Evolutionary conservation across 768 basidiomycete genomes (phyloP).

Genomic region (Trametes villosa): DNA sequence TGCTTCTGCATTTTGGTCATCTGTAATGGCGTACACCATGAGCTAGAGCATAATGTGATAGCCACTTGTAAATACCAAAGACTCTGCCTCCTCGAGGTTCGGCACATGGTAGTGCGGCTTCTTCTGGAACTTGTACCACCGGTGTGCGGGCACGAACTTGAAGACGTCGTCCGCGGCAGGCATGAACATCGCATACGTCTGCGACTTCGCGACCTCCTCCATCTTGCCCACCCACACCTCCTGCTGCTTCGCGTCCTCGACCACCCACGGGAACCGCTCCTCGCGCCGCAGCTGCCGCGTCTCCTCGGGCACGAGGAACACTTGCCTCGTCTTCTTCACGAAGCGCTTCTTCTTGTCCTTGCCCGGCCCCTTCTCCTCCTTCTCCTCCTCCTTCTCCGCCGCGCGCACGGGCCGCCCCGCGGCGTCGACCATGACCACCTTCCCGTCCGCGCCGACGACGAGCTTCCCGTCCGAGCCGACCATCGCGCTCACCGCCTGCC

Average conservation of each 20-base stretch:
- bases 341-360: conserved; percentile 61
- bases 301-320: conserved; percentile 81
- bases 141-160: conserved; percentile 84
- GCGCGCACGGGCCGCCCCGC: conserved; percentile 74
- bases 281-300: conserved; percentile 78
- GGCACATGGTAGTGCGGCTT: conserved; percentile 75
- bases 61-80: conserved; percentile 50
- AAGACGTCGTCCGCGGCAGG: conserved; percentile 80
- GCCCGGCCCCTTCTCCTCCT: conserved; percentile 26
- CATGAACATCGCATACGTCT: conserved; percentile 84
- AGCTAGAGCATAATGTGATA: conserved; percentile 16
- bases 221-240: conserved; percentile 84
- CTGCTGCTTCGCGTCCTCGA: conserved; percentile 74
- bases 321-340: conserved; percentile 84
- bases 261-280: conserved; percentile 90
- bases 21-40: conserved; percentile 32
- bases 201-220: conserved; percentile 73
- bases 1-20: conserved; percentile 67
- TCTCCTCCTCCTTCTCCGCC: conserved; percentile 43
- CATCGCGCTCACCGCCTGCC: conserved; percentile 71
- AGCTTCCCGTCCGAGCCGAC: conserved; percentile 83
- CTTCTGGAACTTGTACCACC: conserved; percentile 95
- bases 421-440: conserved; percentile 79
- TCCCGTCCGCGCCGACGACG: conserved; percentile 77
- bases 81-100: conserved; percentile 69